phyloP scores from a whole-genome alignment of 345 rosid genomes.

The Syzygium grande region DNA sequence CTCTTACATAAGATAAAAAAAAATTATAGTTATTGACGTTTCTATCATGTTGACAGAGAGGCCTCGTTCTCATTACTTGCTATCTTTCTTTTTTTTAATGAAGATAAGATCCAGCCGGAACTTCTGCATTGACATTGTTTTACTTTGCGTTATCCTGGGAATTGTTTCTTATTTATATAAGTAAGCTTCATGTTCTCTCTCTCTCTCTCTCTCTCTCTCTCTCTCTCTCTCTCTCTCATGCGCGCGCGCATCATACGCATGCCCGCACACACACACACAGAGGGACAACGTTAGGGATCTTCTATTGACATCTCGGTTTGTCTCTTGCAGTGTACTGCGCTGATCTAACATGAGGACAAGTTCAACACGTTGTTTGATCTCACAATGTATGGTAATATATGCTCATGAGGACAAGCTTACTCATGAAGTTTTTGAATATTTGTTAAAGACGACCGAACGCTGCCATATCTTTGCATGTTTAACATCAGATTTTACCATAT shows the following conservation, averaged over 20 bases:
- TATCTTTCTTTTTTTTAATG: neutral
- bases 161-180: slow-evolving; percentile 61
- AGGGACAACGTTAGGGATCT: neutral
- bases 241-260: accelerated
- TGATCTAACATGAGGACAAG: neutral
- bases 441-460: neutral
- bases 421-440: neutral
- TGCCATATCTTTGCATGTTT: neutral
- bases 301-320: neutral
- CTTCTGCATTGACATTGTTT: slow-evolving; percentile 70
- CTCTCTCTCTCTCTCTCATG: neutral
- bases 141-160: slow-evolving; percentile 64
- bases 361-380: neutral
- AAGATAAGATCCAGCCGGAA: slow-evolving; percentile 66
- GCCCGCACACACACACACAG: neutral
- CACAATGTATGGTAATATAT: neutral
- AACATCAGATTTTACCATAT: neutral
- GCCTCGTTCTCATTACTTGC: neutral
- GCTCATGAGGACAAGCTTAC: neutral
- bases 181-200: slow-evolving; percentile 27
- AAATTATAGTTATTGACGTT: neutral
- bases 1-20: neutral
- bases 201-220: neutral
- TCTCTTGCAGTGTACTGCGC: neutral
- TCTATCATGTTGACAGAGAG: neutral